A percentile compares a stretch with the other conserved stretches of the same genome.
phyloP scores from a whole-genome alignment of 2,329 filamentous ascomycete species.

The Ophiocordyceps sinensis region DNA sequence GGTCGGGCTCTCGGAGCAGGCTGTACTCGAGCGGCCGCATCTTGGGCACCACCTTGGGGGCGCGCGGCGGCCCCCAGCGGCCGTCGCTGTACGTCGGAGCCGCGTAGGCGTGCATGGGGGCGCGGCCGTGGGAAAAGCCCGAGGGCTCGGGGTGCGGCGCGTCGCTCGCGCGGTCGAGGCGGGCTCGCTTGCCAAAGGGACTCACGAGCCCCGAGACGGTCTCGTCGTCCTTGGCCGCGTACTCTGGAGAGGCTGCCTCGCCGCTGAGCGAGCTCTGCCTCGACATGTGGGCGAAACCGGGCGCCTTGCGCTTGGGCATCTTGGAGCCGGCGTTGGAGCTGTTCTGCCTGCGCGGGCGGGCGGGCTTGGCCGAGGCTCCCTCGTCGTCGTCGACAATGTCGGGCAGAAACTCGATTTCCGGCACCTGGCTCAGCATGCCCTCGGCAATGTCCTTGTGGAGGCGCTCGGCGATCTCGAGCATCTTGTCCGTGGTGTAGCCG shows the following conservation, averaged over 20 bases:
- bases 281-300: constrained; percentile 4
- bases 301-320: constrained; percentile 11
- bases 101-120: constrained; percentile 1
- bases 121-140: constrained; percentile 1
- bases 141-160: constrained; percentile 1
- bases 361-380: constrained; percentile 9
- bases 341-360: constrained; percentile 7
- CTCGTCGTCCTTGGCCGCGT: constrained; percentile 3
- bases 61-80: constrained; percentile 5
- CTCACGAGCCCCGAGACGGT: constrained; percentile 4
- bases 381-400: constrained; percentile 29
- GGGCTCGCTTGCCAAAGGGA: constrained; percentile 10
- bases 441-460: constrained; percentile 30
- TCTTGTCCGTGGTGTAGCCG: constrained; percentile 31
- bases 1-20: neutral
- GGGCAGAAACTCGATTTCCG: constrained; percentile 45
- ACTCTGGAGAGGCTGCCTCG: constrained; percentile 2
- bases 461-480: constrained; percentile 30
- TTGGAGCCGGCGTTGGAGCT: constrained; percentile 6
- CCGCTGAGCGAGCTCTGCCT: neutral
- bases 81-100: constrained; percentile 3
- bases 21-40: constrained; percentile 9
- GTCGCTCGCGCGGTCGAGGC: constrained; percentile 4
- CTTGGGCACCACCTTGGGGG: constrained; percentile 9
- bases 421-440: constrained; percentile 29